These are phyloP conservation scores for Pyronema omphalodes DNA, from an alignment of 495 filamentous ascomycete species.

Conservation along the genomic window DNA sequence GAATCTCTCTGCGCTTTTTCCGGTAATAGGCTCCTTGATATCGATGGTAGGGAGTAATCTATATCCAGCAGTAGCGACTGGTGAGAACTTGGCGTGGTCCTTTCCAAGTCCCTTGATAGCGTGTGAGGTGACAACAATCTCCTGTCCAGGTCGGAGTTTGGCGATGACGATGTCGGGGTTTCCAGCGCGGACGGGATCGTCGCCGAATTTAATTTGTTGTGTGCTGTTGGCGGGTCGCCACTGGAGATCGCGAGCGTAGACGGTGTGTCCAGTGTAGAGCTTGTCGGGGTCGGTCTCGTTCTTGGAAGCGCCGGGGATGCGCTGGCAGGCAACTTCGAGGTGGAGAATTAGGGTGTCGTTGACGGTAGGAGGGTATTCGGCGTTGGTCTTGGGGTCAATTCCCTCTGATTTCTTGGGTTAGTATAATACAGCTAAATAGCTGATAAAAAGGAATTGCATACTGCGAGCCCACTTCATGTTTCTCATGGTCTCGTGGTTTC, in stretches of 20 bases:
- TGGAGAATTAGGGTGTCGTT: slow-evolving; percentile 61
- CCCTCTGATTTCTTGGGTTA: not conserved
- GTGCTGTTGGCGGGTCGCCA: slow-evolving; percentile 51
- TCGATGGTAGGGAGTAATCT: slow-evolving; percentile 71
- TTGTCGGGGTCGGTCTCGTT: slow-evolving; percentile 63
- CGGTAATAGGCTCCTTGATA: slow-evolving; percentile 65
- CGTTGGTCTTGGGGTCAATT: not conserved
- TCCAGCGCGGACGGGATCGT: slow-evolving; percentile 38
- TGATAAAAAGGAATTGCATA: slow-evolving; percentile 27
- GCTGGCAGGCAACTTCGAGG: slow-evolving; percentile 57
- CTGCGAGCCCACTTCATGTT: slow-evolving; percentile 57
- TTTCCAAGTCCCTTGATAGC: slow-evolving; percentile 83
- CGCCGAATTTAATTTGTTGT: slow-evolving; percentile 51
- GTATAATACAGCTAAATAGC: slow-evolving; percentile 26
- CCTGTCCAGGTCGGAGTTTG: slow-evolving; percentile 83
- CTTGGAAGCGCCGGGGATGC: slow-evolving; percentile 47
- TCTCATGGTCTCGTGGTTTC: slow-evolving; percentile 50
- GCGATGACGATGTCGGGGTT: slow-evolving; percentile 89
- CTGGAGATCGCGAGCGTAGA: slow-evolving; percentile 68
- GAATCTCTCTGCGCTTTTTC: slow-evolving; percentile 75
- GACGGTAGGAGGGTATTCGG: slow-evolving; percentile 35
- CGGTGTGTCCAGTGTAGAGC: slow-evolving; percentile 64
- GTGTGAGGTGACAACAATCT: slow-evolving; percentile 64
- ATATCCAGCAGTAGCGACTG: slow-evolving; percentile 87
- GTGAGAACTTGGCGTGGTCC: slow-evolving; percentile 95